Conservation (phyloP, 2,329 filamentous ascomycete genomes). For the Ophiostoma fasciatum region DNA sequence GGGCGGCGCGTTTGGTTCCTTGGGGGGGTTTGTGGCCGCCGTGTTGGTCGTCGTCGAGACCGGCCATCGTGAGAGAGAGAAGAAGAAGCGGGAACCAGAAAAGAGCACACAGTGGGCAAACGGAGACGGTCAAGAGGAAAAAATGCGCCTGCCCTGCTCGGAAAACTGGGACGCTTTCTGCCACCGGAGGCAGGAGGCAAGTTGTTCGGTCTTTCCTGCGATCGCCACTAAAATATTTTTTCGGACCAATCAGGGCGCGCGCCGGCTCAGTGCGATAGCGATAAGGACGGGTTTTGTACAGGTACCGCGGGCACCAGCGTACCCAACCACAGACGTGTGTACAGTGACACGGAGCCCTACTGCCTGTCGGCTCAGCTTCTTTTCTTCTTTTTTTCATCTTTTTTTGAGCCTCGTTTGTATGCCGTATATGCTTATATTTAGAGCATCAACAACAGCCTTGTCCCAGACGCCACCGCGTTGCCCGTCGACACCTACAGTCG, state of each 20-base stretch:
- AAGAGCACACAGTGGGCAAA: constrained; percentile 1
- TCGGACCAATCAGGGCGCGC: constrained; percentile 2
- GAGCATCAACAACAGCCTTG: no score
- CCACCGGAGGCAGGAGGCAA: background rate
- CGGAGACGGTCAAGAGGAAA: constrained; percentile 2
- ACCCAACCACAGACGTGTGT: no score
- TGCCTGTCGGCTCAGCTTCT: no score
- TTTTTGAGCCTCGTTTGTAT: no score
- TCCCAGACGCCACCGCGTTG: no score
- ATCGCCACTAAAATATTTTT: constrained; percentile 7
- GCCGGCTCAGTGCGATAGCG: constrained; percentile 1
- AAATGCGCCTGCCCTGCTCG: no score
- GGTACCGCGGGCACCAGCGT: no score
- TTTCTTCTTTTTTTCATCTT: no score
- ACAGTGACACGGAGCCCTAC: no score
- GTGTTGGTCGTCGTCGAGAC: background rate
- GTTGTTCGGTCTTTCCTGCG: background rate
- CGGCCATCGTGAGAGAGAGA: constrained; percentile 6
- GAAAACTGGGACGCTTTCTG: constrained; percentile 7
- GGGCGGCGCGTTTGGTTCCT: constrained; percentile 2
- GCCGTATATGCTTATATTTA: no score
- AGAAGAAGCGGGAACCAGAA: background rate
- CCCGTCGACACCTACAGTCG: no score
- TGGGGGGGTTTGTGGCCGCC: background rate
- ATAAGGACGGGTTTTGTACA: no score